Evolutionary conservation across 1,284 basidiomycete species (phyloP).

Genomic region (Rhodotorula sp.): DNA sequence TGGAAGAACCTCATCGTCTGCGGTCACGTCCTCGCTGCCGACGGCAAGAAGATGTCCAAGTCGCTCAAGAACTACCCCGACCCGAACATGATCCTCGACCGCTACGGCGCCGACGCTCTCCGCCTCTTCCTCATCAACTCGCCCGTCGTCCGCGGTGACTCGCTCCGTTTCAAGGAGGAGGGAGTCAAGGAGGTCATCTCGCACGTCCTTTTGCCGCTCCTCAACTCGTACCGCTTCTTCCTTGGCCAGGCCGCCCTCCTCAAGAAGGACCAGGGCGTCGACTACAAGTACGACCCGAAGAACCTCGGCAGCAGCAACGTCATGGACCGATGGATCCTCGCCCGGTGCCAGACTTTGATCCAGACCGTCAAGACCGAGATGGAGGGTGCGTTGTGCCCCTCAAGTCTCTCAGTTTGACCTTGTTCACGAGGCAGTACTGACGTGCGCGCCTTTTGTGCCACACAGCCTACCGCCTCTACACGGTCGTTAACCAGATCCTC

Average conservation of each 20-base stretch:
- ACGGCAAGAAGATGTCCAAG: slow-evolving; percentile 99
- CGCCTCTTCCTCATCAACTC: slow-evolving; percentile 99
- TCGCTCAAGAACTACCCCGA: slow-evolving; percentile 98
- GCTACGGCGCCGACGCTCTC: slow-evolving; percentile 93
- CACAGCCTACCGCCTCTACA: slow-evolving; percentile 88
- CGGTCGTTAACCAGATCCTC: slow-evolving; percentile 89
- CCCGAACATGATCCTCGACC: slow-evolving; percentile 83
- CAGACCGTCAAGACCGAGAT: slow-evolving; percentile 88
- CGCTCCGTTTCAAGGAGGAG: slow-evolving; percentile 95
- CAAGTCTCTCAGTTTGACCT: too few relatives aligned
- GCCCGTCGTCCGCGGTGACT: slow-evolving; percentile 96
- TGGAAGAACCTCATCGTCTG: slow-evolving; percentile 99
- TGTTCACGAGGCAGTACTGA: slow-evolving; percentile 1
- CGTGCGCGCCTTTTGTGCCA: background rate
- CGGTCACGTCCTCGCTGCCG: slow-evolving; percentile 91
- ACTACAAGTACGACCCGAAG: slow-evolving; percentile 84
- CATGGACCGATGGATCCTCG: slow-evolving; percentile 98
- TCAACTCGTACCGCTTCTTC: slow-evolving; percentile 99
- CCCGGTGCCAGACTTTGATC: slow-evolving; percentile 94
- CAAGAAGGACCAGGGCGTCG: slow-evolving; percentile 74
- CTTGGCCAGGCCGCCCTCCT: slow-evolving; percentile 87
- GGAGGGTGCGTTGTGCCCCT: slow-evolving; percentile 54
- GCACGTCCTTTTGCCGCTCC: slow-evolving; percentile 94
- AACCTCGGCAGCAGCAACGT: slow-evolving; percentile 85
- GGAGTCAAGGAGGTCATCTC: slow-evolving; percentile 96